A percentile compares a stretch with the other conserved stretches of the same genome.
Conservation (phyloP, 345 rosid genomes). For the Brassica cretica region DNA sequence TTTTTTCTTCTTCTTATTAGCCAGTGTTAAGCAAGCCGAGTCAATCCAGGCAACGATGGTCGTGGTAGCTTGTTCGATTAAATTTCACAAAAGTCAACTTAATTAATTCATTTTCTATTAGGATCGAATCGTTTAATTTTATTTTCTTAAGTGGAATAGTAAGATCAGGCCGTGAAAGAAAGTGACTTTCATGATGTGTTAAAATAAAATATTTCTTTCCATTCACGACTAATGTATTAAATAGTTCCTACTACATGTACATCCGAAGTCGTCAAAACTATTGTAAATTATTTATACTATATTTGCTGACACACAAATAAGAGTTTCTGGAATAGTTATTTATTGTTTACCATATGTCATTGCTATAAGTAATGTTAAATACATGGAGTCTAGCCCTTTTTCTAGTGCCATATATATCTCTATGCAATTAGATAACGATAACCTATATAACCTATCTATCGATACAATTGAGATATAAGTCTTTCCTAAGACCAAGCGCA, state of each 20-base stretch:
- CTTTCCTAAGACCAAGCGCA: too few relatives aligned
- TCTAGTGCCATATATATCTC: neutral
- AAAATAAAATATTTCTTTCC: conserved; percentile 5
- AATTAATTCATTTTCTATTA: conserved; percentile 6
- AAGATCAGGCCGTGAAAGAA: conserved; percentile 36
- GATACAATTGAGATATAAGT: neutral
- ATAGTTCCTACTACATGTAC: conserved; percentile 11
- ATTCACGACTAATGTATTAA: conserved; percentile 10
- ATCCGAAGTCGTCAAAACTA: conserved; percentile 32
- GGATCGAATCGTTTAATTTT: neutral
- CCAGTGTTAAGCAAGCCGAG: conserved; percentile 15
- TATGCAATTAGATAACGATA: neutral
- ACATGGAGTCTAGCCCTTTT: neutral
- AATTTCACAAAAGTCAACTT: conserved; percentile 26
- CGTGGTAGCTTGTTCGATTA: conserved; percentile 40
- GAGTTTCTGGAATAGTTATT: neutral
- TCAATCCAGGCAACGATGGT: conserved; percentile 37
- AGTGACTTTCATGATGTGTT: conserved; percentile 39
- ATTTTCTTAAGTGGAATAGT: neutral
- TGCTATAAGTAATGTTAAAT: conserved; percentile 10
- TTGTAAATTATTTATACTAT: neutral
- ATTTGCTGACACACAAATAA: conserved; percentile 14
- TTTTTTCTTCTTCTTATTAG: neutral
- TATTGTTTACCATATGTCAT: neutral
- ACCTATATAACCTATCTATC: neutral